These are phyloP conservation scores for Sarocladium kiliense DNA, from an alignment of 2,329 filamentous ascomycete species.

Conservation along the genomic window DNA sequence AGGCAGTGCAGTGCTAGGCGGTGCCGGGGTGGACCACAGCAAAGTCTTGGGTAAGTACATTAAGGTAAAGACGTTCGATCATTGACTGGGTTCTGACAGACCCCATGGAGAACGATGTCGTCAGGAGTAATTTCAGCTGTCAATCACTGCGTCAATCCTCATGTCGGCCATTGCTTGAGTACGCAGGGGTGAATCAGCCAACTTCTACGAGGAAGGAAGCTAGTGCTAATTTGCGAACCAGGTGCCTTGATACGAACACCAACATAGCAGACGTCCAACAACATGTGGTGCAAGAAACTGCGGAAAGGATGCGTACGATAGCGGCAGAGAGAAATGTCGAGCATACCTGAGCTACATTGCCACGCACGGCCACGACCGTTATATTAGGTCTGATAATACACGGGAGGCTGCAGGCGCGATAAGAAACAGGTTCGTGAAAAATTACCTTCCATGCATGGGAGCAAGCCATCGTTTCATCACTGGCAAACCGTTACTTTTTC, in stretches of 20 bases:
- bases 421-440: not conserved
- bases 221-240: too few species aligned
- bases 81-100: not conserved
- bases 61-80: not conserved
- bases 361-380: too few species aligned
- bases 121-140: conserved; percentile 4
- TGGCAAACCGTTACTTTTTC: not conserved
- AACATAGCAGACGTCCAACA: too few species aligned
- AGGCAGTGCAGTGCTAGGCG: conserved; percentile 3
- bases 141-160: conserved; percentile 1
- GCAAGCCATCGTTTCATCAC: not conserved
- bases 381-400: not conserved
- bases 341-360: too few species aligned
- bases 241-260: too few species aligned
- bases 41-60: not conserved
- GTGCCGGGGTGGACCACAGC: not conserved
- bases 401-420: not conserved
- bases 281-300: too few species aligned
- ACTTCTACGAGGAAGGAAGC: not conserved
- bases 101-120: conserved; percentile 1
- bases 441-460: not conserved
- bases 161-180: not conserved
- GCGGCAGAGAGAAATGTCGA: too few species aligned
- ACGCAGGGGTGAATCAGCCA: not conserved
- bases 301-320: too few species aligned